Conservation (phyloP, 257 asterid genomes). For the Cruciata laevipes region DNA sequence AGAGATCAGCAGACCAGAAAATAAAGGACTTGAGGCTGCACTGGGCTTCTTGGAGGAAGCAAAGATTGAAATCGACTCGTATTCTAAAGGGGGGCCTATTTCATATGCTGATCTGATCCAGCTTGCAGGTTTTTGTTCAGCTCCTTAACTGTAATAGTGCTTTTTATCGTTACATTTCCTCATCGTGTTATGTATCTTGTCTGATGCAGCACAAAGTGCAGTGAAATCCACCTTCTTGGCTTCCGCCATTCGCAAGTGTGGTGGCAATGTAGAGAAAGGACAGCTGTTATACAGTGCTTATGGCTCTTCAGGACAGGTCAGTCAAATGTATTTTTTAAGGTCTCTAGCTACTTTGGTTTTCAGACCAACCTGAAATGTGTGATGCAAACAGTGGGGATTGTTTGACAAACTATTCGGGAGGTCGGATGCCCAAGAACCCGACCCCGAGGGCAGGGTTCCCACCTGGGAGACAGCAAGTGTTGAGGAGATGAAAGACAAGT, state of each 20-base stretch:
- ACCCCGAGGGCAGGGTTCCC: slow-evolving; percentile 94
- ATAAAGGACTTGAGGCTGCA: slow-evolving; percentile 67
- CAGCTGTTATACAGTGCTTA: slow-evolving; percentile 60
- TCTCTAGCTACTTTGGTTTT: background rate
- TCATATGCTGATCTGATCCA: slow-evolving; percentile 90
- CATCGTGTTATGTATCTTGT: background rate
- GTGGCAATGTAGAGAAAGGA: slow-evolving; percentile 94
- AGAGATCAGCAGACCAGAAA: slow-evolving; percentile 95
- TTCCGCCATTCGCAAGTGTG: slow-evolving; percentile 84
- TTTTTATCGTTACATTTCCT: background rate
- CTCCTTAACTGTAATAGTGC: background rate
- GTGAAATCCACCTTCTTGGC: slow-evolving; percentile 74
- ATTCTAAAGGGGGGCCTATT: slow-evolving; percentile 81
- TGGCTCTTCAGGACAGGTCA: slow-evolving; percentile 91
- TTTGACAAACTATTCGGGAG: slow-evolving; percentile 82
- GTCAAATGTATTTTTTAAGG: background rate
- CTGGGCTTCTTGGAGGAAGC: slow-evolving; percentile 60
- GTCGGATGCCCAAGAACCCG: slow-evolving; percentile 70
- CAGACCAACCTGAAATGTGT: background rate
- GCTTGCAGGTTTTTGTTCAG: slow-evolving; percentile 49
- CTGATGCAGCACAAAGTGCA: slow-evolving; percentile 87
- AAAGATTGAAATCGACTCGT: slow-evolving; percentile 79
- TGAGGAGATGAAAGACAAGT: slow-evolving; percentile 74
- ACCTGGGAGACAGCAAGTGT: slow-evolving; percentile 71
- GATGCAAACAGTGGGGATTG: slow-evolving; percentile 68